Evolutionary conservation across 164 flowering plant species (phyloP), one percentile per base, ranked within the genome.

Genomic region (Magnolia sinica): DNA sequence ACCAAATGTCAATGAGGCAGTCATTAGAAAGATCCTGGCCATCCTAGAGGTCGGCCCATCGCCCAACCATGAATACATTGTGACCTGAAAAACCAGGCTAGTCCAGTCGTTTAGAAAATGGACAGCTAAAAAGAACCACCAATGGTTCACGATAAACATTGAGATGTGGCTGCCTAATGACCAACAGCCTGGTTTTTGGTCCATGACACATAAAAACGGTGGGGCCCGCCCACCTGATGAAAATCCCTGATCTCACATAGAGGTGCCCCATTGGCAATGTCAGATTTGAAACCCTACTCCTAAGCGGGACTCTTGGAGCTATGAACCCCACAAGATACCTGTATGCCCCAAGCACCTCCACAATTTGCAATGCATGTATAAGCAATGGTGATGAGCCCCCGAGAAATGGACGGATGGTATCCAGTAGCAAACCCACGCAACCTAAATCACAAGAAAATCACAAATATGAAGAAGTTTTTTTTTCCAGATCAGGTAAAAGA

Each of bases 311-410:
- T 16, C 61, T 27, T 27, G 50, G 49, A 68, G 71, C 19, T 24
- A 24, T 31, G 13, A 37, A 68, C 69, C 29, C 14, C 29, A 68
- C 31, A 64, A 8, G 58, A 74, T 71, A 96, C 99, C 99, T 91
- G 79, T 91, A 92, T 31, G 99, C 90, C 72, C 99, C 99, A 76
- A 96, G 97, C 82, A 88, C 91, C 84, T 94, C 96, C 84, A 96
- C 96, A 79, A 93, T 90, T 85, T 87, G 88, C 83, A 96, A 77
- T 61, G 92, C 89, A 85, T 92, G 88, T 50, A 83, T 83, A 71
- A 93, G 93, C 74, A 96, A 76, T 51, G 98, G 89, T 8, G 98
- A 96, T 70, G 98, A 90, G 27, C 95, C 88, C 24, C 77, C 80
- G 72, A 96, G 89, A 83, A 94, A 93, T 49, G 99, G 98, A 59